Conservation (phyloP, 441 rosid genomes). For the Populus hybrid region DNA sequence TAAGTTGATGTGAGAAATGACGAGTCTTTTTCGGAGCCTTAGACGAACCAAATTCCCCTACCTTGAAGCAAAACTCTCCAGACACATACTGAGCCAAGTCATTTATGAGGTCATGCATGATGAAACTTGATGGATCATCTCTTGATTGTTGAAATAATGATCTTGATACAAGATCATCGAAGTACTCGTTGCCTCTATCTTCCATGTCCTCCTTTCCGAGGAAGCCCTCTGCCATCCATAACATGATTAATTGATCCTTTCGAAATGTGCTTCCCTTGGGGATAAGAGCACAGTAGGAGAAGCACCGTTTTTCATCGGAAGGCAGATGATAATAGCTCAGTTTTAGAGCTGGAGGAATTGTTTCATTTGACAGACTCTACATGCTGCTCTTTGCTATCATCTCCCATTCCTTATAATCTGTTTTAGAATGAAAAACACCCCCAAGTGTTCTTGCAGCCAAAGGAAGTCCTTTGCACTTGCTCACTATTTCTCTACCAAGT, state of each 20-base stretch:
- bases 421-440: slow-evolving; percentile 8
- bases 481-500: too few relatives aligned
- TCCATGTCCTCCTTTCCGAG: background rate
- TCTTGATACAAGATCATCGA: background rate
- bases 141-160: too few relatives aligned
- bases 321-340: slow-evolving; percentile 26
- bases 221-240: slow-evolving; percentile 25
- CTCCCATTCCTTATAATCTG: slow-evolving; percentile 7
- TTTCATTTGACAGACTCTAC: slow-evolving; percentile 10
- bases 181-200: slow-evolving; percentile 2
- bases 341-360: slow-evolving; percentile 18
- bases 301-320: slow-evolving; percentile 20
- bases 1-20: too few relatives aligned
- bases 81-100: too few relatives aligned
- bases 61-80: too few relatives aligned
- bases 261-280: slow-evolving; percentile 16
- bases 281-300: slow-evolving; percentile 25
- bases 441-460: slow-evolving; percentile 14
- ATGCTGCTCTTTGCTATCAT: slow-evolving; percentile 5
- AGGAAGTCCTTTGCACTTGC: too few relatives aligned
- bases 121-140: too few relatives aligned
- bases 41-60: too few relatives aligned
- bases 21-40: too few relatives aligned
- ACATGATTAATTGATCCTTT: slow-evolving; percentile 12
- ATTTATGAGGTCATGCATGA: too few relatives aligned